Conservation (phyloP, 345 rosid species). For the Streptanthus diversifolius region DNA sequence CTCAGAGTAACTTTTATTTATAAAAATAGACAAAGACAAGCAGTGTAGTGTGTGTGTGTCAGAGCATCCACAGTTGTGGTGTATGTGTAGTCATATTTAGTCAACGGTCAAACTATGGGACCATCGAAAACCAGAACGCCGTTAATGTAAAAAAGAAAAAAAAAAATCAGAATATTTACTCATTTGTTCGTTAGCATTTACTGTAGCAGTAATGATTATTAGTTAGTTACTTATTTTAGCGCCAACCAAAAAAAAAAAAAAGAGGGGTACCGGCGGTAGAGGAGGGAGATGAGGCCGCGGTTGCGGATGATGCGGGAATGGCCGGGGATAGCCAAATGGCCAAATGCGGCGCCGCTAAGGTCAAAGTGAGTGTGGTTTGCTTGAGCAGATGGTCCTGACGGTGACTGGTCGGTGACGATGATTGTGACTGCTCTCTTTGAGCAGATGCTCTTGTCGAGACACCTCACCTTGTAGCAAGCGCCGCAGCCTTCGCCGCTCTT, state of each 20-base stretch:
- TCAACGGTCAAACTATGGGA: conserved; percentile 26
- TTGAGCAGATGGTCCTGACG: conserved; percentile 56
- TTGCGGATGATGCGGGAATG: conserved; percentile 55
- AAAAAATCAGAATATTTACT: not conserved
- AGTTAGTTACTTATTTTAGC: not conserved
- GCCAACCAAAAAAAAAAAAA: conserved; percentile 1
- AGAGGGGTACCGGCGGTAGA: conserved; percentile 47
- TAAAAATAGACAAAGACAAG: not conserved
- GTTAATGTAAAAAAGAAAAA: conserved; percentile 2
- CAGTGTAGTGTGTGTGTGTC: not conserved
- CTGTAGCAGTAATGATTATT: not conserved
- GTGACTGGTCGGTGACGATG: conserved; percentile 87
- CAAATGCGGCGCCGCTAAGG: conserved; percentile 96
- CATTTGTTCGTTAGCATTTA: conserved; percentile 21
- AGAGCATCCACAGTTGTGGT: not conserved
- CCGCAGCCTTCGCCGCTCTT: conserved; percentile 91
- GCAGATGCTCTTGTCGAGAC: conserved; percentile 70
- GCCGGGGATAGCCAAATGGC: conserved; percentile 79
- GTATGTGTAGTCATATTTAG: not conserved
- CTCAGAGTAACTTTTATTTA: not conserved
- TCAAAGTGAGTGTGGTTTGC: conserved; percentile 73
- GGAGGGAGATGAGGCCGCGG: conserved; percentile 69
- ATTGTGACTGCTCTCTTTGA: conserved; percentile 82
- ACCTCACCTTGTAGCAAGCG: conserved; percentile 81
- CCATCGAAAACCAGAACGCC: conserved; percentile 15